Base-by-base conservation (phyloP, 106 monocot genomes). In the Allium fistulosum region DNA sequence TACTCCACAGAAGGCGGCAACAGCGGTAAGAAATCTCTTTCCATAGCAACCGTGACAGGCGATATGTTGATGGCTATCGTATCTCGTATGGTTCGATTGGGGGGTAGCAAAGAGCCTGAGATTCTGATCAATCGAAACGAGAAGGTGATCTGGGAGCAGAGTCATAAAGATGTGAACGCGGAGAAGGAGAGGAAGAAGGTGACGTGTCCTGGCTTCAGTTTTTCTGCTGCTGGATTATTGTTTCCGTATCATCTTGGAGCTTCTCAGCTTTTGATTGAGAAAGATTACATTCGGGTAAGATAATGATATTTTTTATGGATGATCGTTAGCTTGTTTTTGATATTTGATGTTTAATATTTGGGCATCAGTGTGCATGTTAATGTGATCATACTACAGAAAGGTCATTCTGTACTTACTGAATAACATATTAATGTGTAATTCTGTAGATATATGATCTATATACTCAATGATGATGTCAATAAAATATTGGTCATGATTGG, bases 161-260 rank as follows among this genome's bases (percentile, higher is more conserved):
- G 82, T 50, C 12, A 68, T 63, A 57, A 78, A 71, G 92, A 89
- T 26, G 74, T 87, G 71, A 81, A 82, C 74, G 86, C 81, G 45
- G 88, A 96, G 88, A 78, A 53, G 78, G 83, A 78, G 80, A 61
- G 85, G 75, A 76, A 63, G 72, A 69, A 60, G 72, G 74, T 87
- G 37, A 87, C 84, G 45, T 80, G 85, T 52, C 88, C 92, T 11
- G 96, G 96, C 52, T 97, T 97, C 52, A 92, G 92, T 72, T 97
- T 97, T 83, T 92, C 92, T 46, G 96, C 96, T 2, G 96, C 96
- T 0, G 92, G 96, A 7, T 57, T 97, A 8, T 79, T 96, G 47
- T 82, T 97, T 49, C 92, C 96, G 4, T 97, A 97, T 53, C 84
- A 97, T 77, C 70, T 92, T 7, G 96, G 96, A 2, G 96, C 84